Evolutionary conservation across 495 filamentous ascomycete species (phyloP).

Genomic region (Tetracladium setigerum): DNA sequence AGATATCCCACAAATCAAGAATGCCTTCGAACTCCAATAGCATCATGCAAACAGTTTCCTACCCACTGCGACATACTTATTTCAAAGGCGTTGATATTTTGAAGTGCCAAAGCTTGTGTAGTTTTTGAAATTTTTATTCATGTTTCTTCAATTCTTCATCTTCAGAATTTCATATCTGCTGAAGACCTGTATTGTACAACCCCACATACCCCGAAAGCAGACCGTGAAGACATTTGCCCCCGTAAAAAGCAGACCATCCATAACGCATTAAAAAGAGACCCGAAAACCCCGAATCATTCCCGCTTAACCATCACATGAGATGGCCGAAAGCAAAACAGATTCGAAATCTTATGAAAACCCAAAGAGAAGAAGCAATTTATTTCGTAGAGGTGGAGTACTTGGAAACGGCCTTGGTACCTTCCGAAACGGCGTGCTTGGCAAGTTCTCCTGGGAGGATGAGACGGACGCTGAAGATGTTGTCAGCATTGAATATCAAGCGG

Average conservation of each 20-base stretch:
- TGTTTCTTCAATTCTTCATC: conserved; percentile 54
- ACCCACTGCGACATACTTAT: no score
- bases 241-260: conserved; percentile 73
- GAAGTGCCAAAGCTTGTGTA: neutral
- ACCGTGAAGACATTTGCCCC: conserved; percentile 71
- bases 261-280: conserved; percentile 79
- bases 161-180: conserved; percentile 46
- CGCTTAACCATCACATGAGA: conserved; percentile 54
- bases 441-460: conserved; percentile 97
- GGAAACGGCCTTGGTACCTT: conserved; percentile 99
- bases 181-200: conserved; percentile 71
- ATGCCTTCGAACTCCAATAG: no score
- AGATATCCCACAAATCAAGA: no score
- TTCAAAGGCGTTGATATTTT: no score
- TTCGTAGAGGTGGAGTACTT: conserved; percentile 99
- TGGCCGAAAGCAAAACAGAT: conserved; percentile 46
- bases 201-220: conserved; percentile 57
- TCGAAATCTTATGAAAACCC: conserved; percentile 36
- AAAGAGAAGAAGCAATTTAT: conserved; percentile 50
- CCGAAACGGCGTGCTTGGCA: conserved; percentile 98
- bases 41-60: no score
- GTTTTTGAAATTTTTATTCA: conserved; percentile 15
- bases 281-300: conserved; percentile 56
- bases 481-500: neutral
- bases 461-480: conserved; percentile 53